Base-by-base conservation (phyloP, 2,329 filamentous ascomycete species). In the Aspergillus sp. region DNA sequence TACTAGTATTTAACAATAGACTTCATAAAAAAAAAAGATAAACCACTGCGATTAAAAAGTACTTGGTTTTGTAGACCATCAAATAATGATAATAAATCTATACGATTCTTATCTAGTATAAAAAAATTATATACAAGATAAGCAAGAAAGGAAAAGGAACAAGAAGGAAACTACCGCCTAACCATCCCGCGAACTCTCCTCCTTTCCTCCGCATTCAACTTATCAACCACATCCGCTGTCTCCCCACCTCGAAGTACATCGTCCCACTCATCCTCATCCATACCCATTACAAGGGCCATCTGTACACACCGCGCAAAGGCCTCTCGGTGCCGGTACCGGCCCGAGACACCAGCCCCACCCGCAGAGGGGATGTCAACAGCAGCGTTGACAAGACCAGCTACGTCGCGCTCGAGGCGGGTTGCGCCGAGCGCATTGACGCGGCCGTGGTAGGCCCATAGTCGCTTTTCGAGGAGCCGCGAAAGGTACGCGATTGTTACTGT, bases 261-360 rank as follows among this genome's bases (percentile, higher is more conserved):
- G 48, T 93, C 90, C 90, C 92, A 96, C 75, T 97, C 93, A 57
- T 97, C 93, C 35, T 95, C 90, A 71, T 97, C 93, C 91, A 97
- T 96, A 66, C 93, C 93, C 71, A 93, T 87, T 15, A 96, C 86
- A 80, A 96, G 86, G 57, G 90, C 85, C 66, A 96, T 88, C 80
- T 97, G 91, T 58, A 83, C 82, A 57, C 90, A 90, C 68, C 87
- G 85, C 27, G 83, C 81, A 77, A 97, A 96, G 3, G 84, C 76
- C 69, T 96, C 92, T 33, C 91, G 81, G 37, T 95, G 83, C 2
- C 84, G 84, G 70, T 96, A 97, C 68, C 90, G 86, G 4, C 68
- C 72, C 8, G 71, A 44, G 19, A 46, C 41, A 39, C 24, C 27
- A 9, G 37, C 49, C 4, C 44, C 66, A 2, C 65, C 68, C 3